Conservation (phyloP, 2,329 filamentous ascomycete genomes). For the Colletotrichum lentis region DNA sequence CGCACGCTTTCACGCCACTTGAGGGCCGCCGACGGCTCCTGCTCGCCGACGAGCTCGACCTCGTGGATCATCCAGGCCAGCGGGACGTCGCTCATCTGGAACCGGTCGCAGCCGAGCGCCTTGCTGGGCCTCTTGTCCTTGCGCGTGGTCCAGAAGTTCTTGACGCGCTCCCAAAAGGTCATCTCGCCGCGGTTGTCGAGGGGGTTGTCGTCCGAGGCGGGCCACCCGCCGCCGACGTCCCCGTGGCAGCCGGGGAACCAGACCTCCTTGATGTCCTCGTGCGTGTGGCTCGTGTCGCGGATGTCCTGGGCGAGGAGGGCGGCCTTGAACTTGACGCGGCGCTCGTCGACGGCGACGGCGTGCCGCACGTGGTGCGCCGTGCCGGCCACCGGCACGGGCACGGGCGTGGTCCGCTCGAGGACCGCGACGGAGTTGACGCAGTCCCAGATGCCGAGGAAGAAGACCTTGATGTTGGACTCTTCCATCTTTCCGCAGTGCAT, state of each 20-base stretch:
- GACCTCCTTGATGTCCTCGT: slow-evolving; percentile 58
- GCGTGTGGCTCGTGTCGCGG: slow-evolving; percentile 39
- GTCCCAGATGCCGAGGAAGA: slow-evolving; percentile 65
- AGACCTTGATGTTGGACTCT: slow-evolving; percentile 55
- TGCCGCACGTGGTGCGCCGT: slow-evolving; percentile 59
- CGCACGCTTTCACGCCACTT: slow-evolving; percentile 48
- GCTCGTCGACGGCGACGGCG: slow-evolving; percentile 62
- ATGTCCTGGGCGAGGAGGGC: slow-evolving; percentile 57
- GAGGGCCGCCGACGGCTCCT: slow-evolving; percentile 45
- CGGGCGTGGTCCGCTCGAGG: slow-evolving; percentile 49
- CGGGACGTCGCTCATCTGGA: slow-evolving; percentile 60
- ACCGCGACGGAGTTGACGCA: slow-evolving; percentile 61
- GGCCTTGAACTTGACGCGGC: slow-evolving; percentile 63
- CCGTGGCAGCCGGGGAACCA: slow-evolving; percentile 65
- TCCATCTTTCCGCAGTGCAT: slow-evolving; percentile 28
- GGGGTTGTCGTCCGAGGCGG: slow-evolving; percentile 43
- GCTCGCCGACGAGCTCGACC: slow-evolving; percentile 50
- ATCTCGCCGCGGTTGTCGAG: slow-evolving; percentile 41
- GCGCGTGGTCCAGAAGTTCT: slow-evolving; percentile 48
- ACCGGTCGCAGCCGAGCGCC: slow-evolving; percentile 46
- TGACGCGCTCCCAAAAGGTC: slow-evolving; percentile 48
- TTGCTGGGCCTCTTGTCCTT: slow-evolving; percentile 45
- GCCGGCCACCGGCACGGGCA: slow-evolving; percentile 50
- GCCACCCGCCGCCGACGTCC: slow-evolving; percentile 64
- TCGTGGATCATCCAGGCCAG: slow-evolving; percentile 63